phyloP scores from a whole-genome alignment of 2,329 filamentous ascomycete genomes.

The Malbranchea cinnamomea region DNA sequence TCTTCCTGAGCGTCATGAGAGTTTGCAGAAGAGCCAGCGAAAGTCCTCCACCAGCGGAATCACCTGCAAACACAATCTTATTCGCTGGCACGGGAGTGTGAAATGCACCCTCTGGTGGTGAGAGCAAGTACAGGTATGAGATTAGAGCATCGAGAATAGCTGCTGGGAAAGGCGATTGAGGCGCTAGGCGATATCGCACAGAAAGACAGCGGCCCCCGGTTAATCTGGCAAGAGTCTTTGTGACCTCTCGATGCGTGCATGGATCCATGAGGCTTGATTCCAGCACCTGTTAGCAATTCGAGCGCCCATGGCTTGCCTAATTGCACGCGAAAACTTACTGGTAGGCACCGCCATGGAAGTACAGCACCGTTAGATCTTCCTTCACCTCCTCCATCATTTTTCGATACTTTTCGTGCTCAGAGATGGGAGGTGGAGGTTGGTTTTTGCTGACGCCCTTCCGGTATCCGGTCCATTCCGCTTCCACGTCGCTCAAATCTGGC shows the following conservation, averaged over 20 bases:
- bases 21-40: slow-evolving; percentile 26
- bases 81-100: slow-evolving; percentile 28
- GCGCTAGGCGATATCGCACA: slow-evolving; percentile 33
- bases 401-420: slow-evolving; percentile 29
- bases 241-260: slow-evolving; percentile 25
- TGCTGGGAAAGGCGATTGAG: slow-evolving; percentile 33
- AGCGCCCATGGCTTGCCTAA: neutral
- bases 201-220: slow-evolving; percentile 28
- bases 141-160: slow-evolving; percentile 32
- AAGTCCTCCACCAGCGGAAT: slow-evolving; percentile 32
- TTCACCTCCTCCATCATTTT: slow-evolving; percentile 24
- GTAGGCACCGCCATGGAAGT: slow-evolving; percentile 34
- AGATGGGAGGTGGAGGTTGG: slow-evolving; percentile 24
- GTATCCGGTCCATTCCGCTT: slow-evolving; percentile 33
- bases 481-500: slow-evolving; percentile 22
- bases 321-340: slow-evolving; percentile 19
- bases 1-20: slow-evolving; percentile 26
- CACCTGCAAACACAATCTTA: slow-evolving; percentile 32
- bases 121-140: slow-evolving; percentile 32
- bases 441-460: slow-evolving; percentile 24
- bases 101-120: slow-evolving; percentile 27
- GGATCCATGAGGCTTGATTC: slow-evolving; percentile 28
- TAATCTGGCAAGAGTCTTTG: slow-evolving; percentile 23
- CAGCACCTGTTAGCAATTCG: neutral
- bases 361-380: slow-evolving; percentile 29